A percentile compares a stretch with the other conserved stretches of the same genome.
Conservation (phyloP, 257 asterid species). For the Solanum sitiens region DNA sequence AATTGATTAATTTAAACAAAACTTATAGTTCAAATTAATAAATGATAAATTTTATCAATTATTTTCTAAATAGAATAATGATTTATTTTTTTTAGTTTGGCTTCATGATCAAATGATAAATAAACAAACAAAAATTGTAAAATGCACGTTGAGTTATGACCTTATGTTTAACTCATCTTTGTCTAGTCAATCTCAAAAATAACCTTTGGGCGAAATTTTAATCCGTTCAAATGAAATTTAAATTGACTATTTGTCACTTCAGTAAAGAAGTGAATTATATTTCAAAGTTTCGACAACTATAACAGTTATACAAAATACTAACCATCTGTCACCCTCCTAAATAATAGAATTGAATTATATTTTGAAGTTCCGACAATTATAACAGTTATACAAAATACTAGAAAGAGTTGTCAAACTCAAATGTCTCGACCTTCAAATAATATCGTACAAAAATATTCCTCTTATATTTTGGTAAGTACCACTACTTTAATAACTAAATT, state of each 20-base stretch:
- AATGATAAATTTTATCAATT: not conserved
- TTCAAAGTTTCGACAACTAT: not conserved
- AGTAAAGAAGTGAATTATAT: not conserved
- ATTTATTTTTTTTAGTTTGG: not conserved
- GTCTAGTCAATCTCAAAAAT: not conserved
- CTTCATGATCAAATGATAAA: not conserved
- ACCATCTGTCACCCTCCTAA: not conserved
- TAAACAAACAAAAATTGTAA: not conserved
- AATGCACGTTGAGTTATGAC: not conserved
- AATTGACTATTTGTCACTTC: not conserved
- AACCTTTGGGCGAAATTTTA: not conserved
- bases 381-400: not conserved
- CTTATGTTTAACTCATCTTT: not conserved
- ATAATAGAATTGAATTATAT: not conserved
- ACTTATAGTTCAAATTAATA: not conserved
- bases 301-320: not conserved
- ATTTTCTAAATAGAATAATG: not conserved
- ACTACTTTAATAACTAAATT: not conserved
- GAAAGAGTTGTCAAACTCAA: not conserved
- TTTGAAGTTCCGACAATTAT: not conserved
- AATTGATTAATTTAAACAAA: not conserved
- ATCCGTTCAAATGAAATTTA: not conserved
- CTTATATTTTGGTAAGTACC: not conserved
- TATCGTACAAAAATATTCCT: not conserved
- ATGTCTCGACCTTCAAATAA: not conserved